Base-by-base conservation (phyloP, 495 filamentous ascomycete genomes). In the Aspergillus biplanus region DNA sequence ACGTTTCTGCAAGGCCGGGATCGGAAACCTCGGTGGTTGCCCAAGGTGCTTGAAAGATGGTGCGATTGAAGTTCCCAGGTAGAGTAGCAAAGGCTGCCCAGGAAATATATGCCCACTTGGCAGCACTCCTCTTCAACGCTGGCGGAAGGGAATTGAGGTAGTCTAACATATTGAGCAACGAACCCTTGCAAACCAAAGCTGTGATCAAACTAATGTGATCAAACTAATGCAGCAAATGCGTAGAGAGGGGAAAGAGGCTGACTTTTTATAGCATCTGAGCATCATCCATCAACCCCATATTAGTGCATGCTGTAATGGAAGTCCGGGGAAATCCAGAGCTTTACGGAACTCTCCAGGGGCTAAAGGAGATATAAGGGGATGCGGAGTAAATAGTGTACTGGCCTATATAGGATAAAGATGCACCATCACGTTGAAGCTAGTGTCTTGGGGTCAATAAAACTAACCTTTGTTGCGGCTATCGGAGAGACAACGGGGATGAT, bases 91-190 rank as follows among this genome's bases (percentile, higher is more conserved):
- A 47, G 5, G 62, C 62, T 11, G 54, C 6, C 13, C 52, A 18
- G 16, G 62, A 64, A 16, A 64, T 50, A 15, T 57, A 58, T 1
- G 61, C 61, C 59, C 54, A 58, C 37, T 59, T 47, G 5, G 48
- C 55, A 7, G 39, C 32, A 33, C 44, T 64, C 33, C 50, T 42
- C 16, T 64, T 64, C 32, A 64, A 18, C 2, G 44, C 32, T 7
- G 42, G 21, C 6, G 59, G 50, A 12, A 63, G 53, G 11, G 61
- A 16, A 13, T 61, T 52, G n/a, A 61, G 48, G 16, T 52, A 61
- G n/a, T 21, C 16, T 9, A 18, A 42, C 54, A 56, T 56, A 39
- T 39, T 39, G 7, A 39, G 37, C 0, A 13, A 13, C 37, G 7
- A 4, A 13, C 7, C 13, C 3, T 4, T 39, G 37, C 1, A 8